These are phyloP conservation scores for Casuarina glauca DNA, from an alignment of 306 rosid genomes.

Conservation along the genomic window DNA sequence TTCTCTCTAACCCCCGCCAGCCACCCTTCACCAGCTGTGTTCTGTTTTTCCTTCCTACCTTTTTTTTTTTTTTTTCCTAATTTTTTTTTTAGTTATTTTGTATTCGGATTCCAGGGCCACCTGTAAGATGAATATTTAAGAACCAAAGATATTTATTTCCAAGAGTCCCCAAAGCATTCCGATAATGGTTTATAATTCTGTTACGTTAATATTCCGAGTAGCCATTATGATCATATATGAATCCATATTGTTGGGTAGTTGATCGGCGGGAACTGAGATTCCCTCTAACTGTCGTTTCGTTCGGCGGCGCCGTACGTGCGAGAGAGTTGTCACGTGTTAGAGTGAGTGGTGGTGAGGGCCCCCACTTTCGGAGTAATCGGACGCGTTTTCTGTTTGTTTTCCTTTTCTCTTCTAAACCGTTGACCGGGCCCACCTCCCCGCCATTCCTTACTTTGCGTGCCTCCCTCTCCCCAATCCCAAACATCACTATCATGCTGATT, in stretches of 20 bases:
- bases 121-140: no score
- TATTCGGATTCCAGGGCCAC: no score
- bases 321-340: background rate
- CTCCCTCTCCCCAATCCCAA: conserved; percentile 28
- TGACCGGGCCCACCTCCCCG: conserved; percentile 38
- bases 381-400: conserved; percentile 43
- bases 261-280: conserved; percentile 25
- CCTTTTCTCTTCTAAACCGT: conserved; percentile 9
- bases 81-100: background rate
- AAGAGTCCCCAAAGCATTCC: no score
- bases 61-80: background rate
- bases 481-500: no score
- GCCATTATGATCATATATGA: no score
- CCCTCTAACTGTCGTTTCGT: background rate
- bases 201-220: no score
- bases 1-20: conserved; percentile 39
- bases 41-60: conserved; percentile 14
- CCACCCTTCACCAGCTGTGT: conserved; percentile 42
- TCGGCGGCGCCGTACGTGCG: conserved; percentile 18
- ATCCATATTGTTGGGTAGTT: no score
- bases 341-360: conserved; percentile 36
- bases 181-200: no score
- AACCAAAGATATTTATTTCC: no score
- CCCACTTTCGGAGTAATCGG: conserved; percentile 50
- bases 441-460: conserved; percentile 37